Percentiles rank a stretch among this genome's conserved stretches.
These are phyloP conservation scores for Castanea sativa DNA, from an alignment of 306 rosid genomes.

Conservation along the genomic window DNA sequence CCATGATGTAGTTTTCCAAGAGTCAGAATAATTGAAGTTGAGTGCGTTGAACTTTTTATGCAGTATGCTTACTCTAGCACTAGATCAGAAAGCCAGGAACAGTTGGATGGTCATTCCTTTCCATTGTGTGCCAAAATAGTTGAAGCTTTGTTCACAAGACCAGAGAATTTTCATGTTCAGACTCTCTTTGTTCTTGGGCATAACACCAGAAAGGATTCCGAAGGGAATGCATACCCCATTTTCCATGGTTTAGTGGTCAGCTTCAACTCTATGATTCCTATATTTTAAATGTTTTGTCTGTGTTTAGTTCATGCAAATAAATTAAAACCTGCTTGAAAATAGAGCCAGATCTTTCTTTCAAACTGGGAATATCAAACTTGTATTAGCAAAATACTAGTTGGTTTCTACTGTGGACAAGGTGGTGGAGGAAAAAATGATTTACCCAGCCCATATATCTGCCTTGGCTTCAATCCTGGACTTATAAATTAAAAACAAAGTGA, in stretches of 20 bases:
- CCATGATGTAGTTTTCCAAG: slow-evolving; percentile 30
- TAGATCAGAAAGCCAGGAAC: slow-evolving; percentile 28
- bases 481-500: not conserved
- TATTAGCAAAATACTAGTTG: not conserved
- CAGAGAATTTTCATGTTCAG: slow-evolving; percentile 66
- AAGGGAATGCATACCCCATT: slow-evolving; percentile 55
- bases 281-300: slow-evolving; percentile 4
- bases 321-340: not conserved
- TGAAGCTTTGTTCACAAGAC: slow-evolving; percentile 49
- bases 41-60: slow-evolving; percentile 52
- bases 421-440: not conserved
- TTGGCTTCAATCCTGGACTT: not conserved
- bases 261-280: slow-evolving; percentile 20
- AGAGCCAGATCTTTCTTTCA: not conserved
- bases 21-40: slow-evolving; percentile 40
- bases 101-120: slow-evolving; percentile 57
- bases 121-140: slow-evolving; percentile 70
- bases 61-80: slow-evolving; percentile 51
- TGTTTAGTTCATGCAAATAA: slow-evolving; percentile 11
- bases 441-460: too few relatives aligned
- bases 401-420: not conserved
- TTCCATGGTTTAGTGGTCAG: slow-evolving; percentile 76
- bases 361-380: not conserved
- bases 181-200: slow-evolving; percentile 76
- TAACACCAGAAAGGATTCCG: slow-evolving; percentile 65